Conservation (phyloP, 1,284 basidiomycete species). For the Anthracocystis setariae region DNA sequence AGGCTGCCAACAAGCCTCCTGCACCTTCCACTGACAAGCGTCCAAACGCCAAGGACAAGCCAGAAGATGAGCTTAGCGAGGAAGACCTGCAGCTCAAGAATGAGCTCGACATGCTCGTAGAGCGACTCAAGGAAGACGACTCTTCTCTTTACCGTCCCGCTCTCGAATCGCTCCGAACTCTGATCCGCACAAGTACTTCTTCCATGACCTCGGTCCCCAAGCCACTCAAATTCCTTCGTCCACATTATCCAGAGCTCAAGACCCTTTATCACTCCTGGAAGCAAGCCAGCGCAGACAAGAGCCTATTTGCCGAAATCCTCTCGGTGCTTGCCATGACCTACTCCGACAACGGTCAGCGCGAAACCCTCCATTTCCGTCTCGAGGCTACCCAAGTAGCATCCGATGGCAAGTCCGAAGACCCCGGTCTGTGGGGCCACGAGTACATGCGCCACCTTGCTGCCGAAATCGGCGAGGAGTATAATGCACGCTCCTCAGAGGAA, state of each 20-base stretch:
- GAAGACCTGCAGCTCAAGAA: conserved; percentile 93
- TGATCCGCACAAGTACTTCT: conserved; percentile 95
- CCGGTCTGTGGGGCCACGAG: conserved; percentile 98
- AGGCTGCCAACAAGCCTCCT: conserved; percentile 47
- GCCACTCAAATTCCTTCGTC: conserved; percentile 96
- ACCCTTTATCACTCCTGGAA: conserved; percentile 60
- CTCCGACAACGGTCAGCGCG: conserved; percentile 92
- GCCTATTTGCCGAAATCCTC: conserved; percentile 95
- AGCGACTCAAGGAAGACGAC: conserved; percentile 90
- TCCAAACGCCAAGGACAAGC: conserved; percentile 69
- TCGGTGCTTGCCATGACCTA: conserved; percentile 99
- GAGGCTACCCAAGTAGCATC: conserved; percentile 50
- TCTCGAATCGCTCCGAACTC: conserved; percentile 89
- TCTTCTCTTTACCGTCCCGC: conserved; percentile 86
- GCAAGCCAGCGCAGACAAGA: conserved; percentile 71
- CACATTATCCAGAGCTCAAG: conserved; percentile 85
- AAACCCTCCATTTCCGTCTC: conserved; percentile 75
- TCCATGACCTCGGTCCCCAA: conserved; percentile 99
- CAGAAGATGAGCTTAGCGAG: conserved; percentile 83
- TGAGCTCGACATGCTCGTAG: conserved; percentile 96
- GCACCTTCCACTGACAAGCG: conserved; percentile 36
- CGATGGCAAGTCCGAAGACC: conserved; percentile 71
- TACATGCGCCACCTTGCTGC: conserved; percentile 97
- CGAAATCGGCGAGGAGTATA: conserved; percentile 94
- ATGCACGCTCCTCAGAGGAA: conserved; percentile 66